Evolutionary conservation across 345 rosid genomes (phyloP).

Genomic region (Rhodomyrtus tomentosa): DNA sequence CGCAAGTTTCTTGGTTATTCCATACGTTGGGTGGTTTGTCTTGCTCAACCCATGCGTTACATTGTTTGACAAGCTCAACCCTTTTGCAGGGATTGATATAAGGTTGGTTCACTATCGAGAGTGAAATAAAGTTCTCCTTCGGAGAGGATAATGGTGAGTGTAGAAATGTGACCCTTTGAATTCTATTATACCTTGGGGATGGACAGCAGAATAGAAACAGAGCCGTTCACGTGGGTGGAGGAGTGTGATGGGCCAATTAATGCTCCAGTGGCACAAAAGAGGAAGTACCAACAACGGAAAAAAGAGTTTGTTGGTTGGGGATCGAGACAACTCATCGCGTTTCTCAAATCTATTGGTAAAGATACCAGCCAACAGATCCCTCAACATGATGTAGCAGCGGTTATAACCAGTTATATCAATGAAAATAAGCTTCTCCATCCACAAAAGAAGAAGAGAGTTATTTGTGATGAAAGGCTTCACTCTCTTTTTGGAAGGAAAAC

Average conservation of each 20-base stretch:
- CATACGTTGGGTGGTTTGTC: not conserved
- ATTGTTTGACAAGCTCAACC: not conserved
- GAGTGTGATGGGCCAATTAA: slow-evolving; percentile 11
- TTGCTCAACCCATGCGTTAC: not conserved
- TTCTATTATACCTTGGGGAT: not conserved
- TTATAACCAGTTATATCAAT: slow-evolving; percentile 33
- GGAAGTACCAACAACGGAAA: slow-evolving; percentile 34
- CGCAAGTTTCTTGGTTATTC: not conserved
- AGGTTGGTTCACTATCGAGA: not conserved
- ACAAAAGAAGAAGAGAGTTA: slow-evolving; percentile 41
- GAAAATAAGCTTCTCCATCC: slow-evolving; percentile 31
- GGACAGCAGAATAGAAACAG: not conserved
- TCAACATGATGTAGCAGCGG: slow-evolving; percentile 30
- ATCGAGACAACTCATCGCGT: slow-evolving; percentile 52
- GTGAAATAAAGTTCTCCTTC: not conserved
- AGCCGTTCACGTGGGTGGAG: slow-evolving; percentile 28
- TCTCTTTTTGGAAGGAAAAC: slow-evolving; percentile 53
- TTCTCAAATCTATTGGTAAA: slow-evolving; percentile 42
- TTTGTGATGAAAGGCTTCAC: slow-evolving; percentile 38
- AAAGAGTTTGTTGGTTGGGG: slow-evolving; percentile 64
- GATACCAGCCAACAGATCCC: slow-evolving; percentile 35
- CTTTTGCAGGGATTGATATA: not conserved
- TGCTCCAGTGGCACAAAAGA: slow-evolving; percentile 14
- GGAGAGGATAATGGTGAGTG: not conserved
- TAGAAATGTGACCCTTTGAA: not conserved